These are phyloP conservation scores for Eustoma russellianum DNA, from an alignment of 257 asterid genomes.

Conservation along the genomic window DNA sequence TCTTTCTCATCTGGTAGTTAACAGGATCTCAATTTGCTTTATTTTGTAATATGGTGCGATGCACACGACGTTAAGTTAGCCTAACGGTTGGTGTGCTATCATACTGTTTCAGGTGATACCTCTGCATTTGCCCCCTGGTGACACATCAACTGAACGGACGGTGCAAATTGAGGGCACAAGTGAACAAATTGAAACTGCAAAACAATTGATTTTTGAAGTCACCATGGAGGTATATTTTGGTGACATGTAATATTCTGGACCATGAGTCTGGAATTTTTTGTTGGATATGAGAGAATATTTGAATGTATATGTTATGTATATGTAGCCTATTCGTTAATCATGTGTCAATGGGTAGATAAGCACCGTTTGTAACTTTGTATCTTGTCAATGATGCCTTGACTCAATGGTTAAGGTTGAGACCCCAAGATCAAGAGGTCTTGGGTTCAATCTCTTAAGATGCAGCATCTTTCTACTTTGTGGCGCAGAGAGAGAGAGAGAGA, in stretches of 20 bases:
- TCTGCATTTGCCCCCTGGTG: conserved; percentile 92
- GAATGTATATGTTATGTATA: neutral
- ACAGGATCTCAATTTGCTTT: no score
- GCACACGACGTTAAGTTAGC: neutral
- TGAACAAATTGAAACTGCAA: conserved; percentile 89
- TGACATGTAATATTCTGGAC: neutral
- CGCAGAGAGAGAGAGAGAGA: no score
- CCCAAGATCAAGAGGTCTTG: no score
- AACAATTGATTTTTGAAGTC: conserved; percentile 67
- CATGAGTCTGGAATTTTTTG: neutral
- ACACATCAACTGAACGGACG: conserved; percentile 72
- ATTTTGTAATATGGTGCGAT: no score
- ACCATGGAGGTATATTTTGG: conserved; percentile 73
- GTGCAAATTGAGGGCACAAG: conserved; percentile 82
- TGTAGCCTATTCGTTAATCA: no score
- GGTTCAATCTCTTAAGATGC: no score
- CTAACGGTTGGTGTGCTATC: neutral
- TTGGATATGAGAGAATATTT: neutral
- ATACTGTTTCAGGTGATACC: conserved; percentile 65
- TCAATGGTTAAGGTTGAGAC: no score
- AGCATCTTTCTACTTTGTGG: no score
- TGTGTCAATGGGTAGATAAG: no score
- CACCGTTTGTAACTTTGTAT: no score
- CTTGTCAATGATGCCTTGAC: no score
- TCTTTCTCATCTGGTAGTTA: neutral